Percentiles rank a stretch among this genome's conserved stretches.
Evolutionary conservation across 2,329 filamentous ascomycete species (phyloP).

Genomic region (Trichoderma lentiforme): DNA sequence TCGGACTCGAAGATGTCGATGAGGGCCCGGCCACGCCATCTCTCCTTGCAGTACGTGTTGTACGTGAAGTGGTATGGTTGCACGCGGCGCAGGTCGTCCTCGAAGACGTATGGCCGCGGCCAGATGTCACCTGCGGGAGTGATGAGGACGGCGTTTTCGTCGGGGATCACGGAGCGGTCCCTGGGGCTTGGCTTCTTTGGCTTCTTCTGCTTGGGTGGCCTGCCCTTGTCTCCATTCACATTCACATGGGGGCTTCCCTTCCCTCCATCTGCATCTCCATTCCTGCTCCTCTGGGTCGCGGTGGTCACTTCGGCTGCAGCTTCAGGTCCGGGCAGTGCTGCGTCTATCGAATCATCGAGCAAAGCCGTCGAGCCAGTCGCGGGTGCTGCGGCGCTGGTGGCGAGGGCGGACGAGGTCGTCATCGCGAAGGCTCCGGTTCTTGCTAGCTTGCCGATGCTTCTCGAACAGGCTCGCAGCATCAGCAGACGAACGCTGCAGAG

Average conservation of each 20-base stretch:
- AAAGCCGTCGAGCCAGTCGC: conserved; percentile 6
- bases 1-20: conserved; percentile 88
- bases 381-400: conserved; percentile 16
- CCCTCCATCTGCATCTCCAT: neutral
- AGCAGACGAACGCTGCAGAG: conserved; percentile 2
- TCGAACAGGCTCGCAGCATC: conserved; percentile 22
- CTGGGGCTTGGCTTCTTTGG: conserved; percentile 5
- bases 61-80: conserved; percentile 90
- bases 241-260: neutral
- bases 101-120: conserved; percentile 73
- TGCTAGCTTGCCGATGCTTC: conserved; percentile 18
- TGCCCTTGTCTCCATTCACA: neutral
- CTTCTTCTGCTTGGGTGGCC: neutral
- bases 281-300: neutral
- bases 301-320: neutral
- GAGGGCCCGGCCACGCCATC: conserved; percentile 80
- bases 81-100: conserved; percentile 79
- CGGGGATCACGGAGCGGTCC: conserved; percentile 19
- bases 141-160: conserved; percentile 27
- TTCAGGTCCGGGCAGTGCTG: neutral
- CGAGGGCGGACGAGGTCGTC: conserved; percentile 10
- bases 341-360: neutral
- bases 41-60: conserved; percentile 90
- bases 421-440: conserved; percentile 19
- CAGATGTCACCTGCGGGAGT: conserved; percentile 39